phyloP scores from a whole-genome alignment of 2,329 filamentous ascomycete genomes.

The Zasmidium citrigriseum region DNA sequence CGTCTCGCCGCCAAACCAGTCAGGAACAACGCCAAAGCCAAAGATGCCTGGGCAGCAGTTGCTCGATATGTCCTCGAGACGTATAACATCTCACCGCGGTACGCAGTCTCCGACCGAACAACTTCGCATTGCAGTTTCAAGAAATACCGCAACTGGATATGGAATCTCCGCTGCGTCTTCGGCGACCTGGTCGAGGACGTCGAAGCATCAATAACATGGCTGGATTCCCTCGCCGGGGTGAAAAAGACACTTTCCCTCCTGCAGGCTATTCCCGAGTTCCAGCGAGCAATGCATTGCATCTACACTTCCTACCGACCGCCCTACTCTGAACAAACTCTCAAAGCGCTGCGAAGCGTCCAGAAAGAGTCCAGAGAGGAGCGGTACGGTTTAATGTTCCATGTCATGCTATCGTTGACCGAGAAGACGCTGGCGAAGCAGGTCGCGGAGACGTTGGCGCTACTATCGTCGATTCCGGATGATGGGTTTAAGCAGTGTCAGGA shows the following conservation, averaged over 20 bases:
- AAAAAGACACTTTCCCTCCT: background rate
- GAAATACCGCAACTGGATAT: slow-evolving; percentile 4
- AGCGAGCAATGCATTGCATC: background rate
- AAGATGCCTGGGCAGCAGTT: background rate
- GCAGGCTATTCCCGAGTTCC: background rate
- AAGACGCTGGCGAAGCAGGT: background rate
- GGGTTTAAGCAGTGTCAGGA: slow-evolving; percentile 3
- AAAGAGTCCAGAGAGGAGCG: background rate
- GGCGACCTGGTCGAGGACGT: background rate
- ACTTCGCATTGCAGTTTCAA: background rate
- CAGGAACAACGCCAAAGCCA: background rate
- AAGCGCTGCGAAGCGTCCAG: background rate
- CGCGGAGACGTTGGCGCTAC: background rate
- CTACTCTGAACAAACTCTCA: background rate
- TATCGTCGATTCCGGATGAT: background rate
- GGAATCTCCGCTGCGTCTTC: background rate
- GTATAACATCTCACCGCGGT: background rate
- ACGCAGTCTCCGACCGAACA: background rate
- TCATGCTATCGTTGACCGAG: background rate
- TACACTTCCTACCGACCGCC: background rate
- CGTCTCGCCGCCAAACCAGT: background rate
- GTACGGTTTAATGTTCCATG: background rate
- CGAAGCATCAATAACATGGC: background rate
- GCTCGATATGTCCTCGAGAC: slow-evolving; percentile 1
- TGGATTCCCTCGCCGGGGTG: background rate